Conservation (phyloP, 176 grass and related monocot species). For the Oryza coarctata region DNA sequence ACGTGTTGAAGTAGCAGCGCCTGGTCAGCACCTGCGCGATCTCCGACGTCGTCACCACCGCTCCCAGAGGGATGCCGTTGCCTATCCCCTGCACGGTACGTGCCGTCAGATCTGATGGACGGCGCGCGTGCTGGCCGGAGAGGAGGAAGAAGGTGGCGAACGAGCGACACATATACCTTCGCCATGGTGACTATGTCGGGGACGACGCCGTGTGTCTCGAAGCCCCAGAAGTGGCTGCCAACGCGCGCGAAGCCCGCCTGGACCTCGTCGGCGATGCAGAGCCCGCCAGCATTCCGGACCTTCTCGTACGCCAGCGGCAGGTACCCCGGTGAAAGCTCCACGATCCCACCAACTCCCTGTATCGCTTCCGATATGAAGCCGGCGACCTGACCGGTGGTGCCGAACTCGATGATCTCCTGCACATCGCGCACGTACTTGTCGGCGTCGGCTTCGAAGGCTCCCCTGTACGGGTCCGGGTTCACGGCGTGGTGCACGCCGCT, state of each 20-base stretch:
- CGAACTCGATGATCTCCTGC: slow-evolving; percentile 93
- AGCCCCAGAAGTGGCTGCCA: slow-evolving; percentile 96
- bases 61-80: slow-evolving; percentile 91
- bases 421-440: slow-evolving; percentile 81
- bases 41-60: slow-evolving; percentile 87
- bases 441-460: slow-evolving; percentile 66
- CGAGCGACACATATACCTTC: slow-evolving; percentile 39
- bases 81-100: slow-evolving; percentile 71
- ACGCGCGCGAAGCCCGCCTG: slow-evolving; percentile 82
- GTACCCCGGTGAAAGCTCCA: slow-evolving; percentile 82
- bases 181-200: slow-evolving; percentile 99
- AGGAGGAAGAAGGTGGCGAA: no score
- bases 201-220: slow-evolving; percentile 74
- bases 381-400: slow-evolving; percentile 77
- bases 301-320: slow-evolving; percentile 69
- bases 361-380: slow-evolving; percentile 92
- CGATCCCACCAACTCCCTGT: slow-evolving; percentile 92
- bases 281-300: slow-evolving; percentile 70
- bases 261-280: slow-evolving; percentile 96
- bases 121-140: no score
- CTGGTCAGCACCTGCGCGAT: slow-evolving; percentile 79
- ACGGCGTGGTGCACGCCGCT: slow-evolving; percentile 86
- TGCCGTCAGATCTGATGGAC: no score
- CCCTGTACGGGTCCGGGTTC: slow-evolving; percentile 92
- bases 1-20: slow-evolving; percentile 94